Base-by-base conservation (phyloP, 2,329 filamentous ascomycete genomes). In the Pseudophaeomoniella oleicola region DNA sequence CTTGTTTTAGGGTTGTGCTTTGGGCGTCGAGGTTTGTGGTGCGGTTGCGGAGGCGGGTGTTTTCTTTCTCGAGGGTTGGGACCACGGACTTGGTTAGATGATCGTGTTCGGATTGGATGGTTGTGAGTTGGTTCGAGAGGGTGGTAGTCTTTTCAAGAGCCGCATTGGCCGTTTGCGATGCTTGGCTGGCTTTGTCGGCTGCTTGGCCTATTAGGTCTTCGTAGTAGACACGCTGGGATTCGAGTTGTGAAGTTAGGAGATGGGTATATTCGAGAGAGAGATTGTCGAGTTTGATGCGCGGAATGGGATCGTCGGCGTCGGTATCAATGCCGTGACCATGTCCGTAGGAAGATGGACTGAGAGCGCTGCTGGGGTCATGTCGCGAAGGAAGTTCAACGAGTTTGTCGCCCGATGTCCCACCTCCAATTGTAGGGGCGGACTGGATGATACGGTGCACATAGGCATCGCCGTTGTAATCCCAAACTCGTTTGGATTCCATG, bases 201-300 rank as follows among this genome's bases (percentile, higher is more conserved):
- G 85, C 84, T 44, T 92, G 85, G 50, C 78, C 80, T 36, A 98
- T 72, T 55, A 93, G 76, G 47, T 93, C 88, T 55, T 96, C 88
- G 48, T 93, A 98, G 58, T 96, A 98, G 1, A 82, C 70, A 6
- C 90, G 75, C 55, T 98, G 90, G 31, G 80, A 86, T 54, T 96
- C 90, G 2, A 98, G 74, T 52, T 98, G 90, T 41, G 79, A 87
- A 3, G 84, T 92, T 9, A 98, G 72, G 2, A 98, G 73, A 52
- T 94, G 87, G 0, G 88, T 90, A 56, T 96, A 98, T 59, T 98
- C 90, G 46, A 90, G 71, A 18, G 84, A 84, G 53, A 96, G 92
- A 50, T 75, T 83, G 44, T 80, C 76, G 32, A 79, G 62, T 51
- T 80, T 80, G 52, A 78, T 74, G 19, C 60, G 57, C 1, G 64